These are phyloP conservation scores for Chlorella sp. DNA, from an alignment of 139 green algal genomes.

Conservation along the genomic window DNA sequence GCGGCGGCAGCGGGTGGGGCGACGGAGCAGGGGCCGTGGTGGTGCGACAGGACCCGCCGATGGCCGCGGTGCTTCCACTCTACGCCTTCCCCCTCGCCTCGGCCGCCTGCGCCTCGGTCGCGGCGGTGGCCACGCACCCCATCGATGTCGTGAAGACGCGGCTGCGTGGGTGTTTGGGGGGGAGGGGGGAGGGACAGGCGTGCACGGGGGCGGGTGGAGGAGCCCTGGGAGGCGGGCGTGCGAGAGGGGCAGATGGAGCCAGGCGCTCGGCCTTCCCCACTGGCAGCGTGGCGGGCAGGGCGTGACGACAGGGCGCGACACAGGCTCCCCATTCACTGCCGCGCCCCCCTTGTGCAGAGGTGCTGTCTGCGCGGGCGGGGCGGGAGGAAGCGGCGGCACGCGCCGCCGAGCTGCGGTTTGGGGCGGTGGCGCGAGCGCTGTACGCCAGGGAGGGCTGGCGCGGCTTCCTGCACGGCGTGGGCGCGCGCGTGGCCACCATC, in stretches of 20 bases:
- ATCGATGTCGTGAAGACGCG: constrained; percentile 85
- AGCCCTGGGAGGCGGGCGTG: background rate
- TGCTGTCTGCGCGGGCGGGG: background rate
- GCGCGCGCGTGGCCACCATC: constrained; percentile 62
- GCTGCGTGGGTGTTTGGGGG: constrained; percentile 57
- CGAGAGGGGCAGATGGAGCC: background rate
- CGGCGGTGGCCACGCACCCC: constrained; percentile 70
- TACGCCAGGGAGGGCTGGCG: constrained; percentile 45
- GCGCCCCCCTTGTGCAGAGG: constrained; percentile 13
- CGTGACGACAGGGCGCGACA: background rate
- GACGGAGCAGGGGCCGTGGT: constrained; percentile 28
- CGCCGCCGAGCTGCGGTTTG: background rate
- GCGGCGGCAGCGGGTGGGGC: background rate
- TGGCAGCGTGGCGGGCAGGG: background rate
- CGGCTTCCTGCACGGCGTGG: constrained; percentile 54
- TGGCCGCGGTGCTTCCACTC: constrained; percentile 34
- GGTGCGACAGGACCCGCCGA: constrained; percentile 13
- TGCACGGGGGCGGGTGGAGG: background rate
- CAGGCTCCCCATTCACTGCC: background rate
- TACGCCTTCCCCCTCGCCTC: constrained; percentile 45
- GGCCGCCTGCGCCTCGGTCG: constrained; percentile 52
- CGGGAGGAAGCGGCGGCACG: too few species aligned
- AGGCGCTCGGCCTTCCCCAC: background rate
- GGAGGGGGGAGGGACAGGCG: background rate
- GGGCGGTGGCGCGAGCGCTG: constrained; percentile 23